phyloP scores from a whole-genome alignment of 495 filamentous ascomycete species.

The Talaromyces nanjingensis region DNA sequence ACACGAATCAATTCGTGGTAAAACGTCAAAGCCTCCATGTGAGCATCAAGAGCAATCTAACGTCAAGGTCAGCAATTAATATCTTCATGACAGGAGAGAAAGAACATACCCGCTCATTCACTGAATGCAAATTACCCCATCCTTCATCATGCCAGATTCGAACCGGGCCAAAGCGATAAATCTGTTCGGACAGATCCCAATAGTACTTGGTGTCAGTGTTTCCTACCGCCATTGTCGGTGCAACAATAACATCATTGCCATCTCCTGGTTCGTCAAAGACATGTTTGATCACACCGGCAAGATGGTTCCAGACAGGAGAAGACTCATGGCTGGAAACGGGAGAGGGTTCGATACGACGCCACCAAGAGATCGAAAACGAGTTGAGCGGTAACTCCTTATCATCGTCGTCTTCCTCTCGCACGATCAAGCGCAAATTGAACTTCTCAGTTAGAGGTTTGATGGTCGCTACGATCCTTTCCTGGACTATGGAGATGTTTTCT shows the following conservation, averaged over 20 bases:
- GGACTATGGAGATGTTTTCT: slow-evolving; percentile 11
- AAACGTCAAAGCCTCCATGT: neutral
- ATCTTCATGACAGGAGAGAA: neutral
- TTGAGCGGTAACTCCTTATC: slow-evolving; percentile 11
- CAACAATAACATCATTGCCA: slow-evolving; percentile 37
- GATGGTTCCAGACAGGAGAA: slow-evolving; percentile 41
- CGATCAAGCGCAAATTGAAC: slow-evolving; percentile 41
- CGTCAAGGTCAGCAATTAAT: neutral
- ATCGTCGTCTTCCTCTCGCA: slow-evolving; percentile 22
- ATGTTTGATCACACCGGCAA: slow-evolving; percentile 28
- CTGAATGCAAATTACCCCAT: slow-evolving; percentile 1
- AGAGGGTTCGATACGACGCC: slow-evolving; percentile 29
- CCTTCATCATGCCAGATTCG: slow-evolving; percentile 14
- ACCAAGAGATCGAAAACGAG: too few species aligned
- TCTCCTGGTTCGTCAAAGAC: slow-evolving; percentile 43
- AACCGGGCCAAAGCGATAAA: slow-evolving; percentile 46
- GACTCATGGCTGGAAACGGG: slow-evolving; percentile 47
- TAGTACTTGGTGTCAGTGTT: slow-evolving; percentile 59
- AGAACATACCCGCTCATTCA: neutral
- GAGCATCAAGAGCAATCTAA: neutral
- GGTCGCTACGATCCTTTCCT: slow-evolving; percentile 34
- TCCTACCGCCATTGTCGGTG: slow-evolving; percentile 52
- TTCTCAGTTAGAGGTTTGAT: slow-evolving; percentile 42
- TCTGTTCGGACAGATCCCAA: slow-evolving; percentile 49
- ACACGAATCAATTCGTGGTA: neutral